Evolutionary conservation across 805 yeast species (phyloP).

Genomic region (Saturnispora saitoi): DNA sequence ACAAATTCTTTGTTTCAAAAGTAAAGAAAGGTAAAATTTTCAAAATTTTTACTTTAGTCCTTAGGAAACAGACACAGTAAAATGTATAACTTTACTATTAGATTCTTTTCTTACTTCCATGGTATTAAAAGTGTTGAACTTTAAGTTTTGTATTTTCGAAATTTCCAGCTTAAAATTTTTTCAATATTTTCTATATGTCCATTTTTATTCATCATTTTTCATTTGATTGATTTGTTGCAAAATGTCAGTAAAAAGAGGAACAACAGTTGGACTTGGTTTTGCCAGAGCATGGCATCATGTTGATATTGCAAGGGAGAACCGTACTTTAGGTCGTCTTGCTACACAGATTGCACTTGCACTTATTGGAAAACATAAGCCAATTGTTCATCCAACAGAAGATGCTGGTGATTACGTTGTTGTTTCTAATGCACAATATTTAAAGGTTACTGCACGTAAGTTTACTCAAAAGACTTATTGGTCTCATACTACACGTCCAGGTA

Average conservation of each 20-base stretch:
- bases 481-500: slow-evolving; percentile 87
- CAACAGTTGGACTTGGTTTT: slow-evolving; percentile 34
- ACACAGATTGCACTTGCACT: slow-evolving; percentile 77
- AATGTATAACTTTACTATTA: too few relatives aligned
- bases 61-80: too few relatives aligned
- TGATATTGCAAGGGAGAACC: slow-evolving; percentile 72
- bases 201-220: background rate
- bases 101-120: too few relatives aligned
- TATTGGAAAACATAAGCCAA: slow-evolving; percentile 97
- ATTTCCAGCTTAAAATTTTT: too few relatives aligned
- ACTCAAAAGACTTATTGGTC: slow-evolving; percentile 77
- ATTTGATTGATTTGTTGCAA: background rate
- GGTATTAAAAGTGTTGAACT: too few relatives aligned
- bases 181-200: background rate
- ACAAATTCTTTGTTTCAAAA: too few relatives aligned
- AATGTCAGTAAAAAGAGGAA: slow-evolving; percentile 43
- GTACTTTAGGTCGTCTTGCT: slow-evolving; percentile 91
- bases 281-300: slow-evolving; percentile 94
- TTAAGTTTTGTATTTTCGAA: too few relatives aligned
- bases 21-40: too few relatives aligned
- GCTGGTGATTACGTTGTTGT: slow-evolving; percentile 96
- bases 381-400: slow-evolving; percentile 69
- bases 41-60: too few relatives aligned
- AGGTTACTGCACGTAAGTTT: slow-evolving; percentile 79
- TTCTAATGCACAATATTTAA: slow-evolving; percentile 77